Percentiles rank a stretch among this genome's conserved stretches.
phyloP scores from a whole-genome alignment of 164 flowering plant species.

The Piper longum region DNA sequence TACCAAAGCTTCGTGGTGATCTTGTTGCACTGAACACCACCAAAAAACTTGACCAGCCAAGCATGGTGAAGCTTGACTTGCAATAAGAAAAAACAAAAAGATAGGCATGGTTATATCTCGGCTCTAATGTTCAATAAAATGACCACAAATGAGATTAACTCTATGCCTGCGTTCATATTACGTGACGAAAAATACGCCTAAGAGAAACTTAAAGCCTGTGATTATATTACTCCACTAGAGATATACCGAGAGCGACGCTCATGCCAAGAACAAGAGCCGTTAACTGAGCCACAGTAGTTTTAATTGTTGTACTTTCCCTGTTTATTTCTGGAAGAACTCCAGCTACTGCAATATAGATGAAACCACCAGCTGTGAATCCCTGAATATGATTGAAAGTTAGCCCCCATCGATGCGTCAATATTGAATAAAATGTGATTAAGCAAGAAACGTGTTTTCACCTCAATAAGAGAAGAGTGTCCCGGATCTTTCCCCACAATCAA shows the following conservation, averaged over 20 bases:
- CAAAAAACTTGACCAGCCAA: too few species aligned
- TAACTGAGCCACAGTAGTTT: conserved; percentile 37
- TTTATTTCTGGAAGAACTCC: conserved; percentile 96
- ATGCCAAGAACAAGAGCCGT: conserved; percentile 55
- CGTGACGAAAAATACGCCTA: too few species aligned
- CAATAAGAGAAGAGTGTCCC: conserved; percentile 84
- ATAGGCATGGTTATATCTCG: too few species aligned
- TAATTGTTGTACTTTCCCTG: conserved; percentile 32
- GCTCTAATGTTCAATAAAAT: too few species aligned
- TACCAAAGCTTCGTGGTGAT: too few species aligned
- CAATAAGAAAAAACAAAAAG: too few species aligned
- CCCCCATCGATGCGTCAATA: too few species aligned
- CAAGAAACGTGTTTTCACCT: conserved; percentile 28
- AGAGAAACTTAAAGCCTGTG: neutral
- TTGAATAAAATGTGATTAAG: neutral
- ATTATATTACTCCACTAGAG: conserved; percentile 55
- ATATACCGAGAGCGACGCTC: conserved; percentile 78
- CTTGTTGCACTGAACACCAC: too few species aligned
- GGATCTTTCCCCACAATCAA: conserved; percentile 70
- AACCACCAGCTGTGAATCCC: conserved; percentile 97
- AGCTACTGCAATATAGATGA: conserved; percentile 87
- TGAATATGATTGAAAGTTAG: conserved; percentile 13
- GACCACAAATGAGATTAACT: too few species aligned
- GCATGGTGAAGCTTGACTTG: too few species aligned
- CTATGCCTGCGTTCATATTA: too few species aligned